Conservation (phyloP, 495 filamentous ascomycete species). For the Cryomyces minteri region DNA sequence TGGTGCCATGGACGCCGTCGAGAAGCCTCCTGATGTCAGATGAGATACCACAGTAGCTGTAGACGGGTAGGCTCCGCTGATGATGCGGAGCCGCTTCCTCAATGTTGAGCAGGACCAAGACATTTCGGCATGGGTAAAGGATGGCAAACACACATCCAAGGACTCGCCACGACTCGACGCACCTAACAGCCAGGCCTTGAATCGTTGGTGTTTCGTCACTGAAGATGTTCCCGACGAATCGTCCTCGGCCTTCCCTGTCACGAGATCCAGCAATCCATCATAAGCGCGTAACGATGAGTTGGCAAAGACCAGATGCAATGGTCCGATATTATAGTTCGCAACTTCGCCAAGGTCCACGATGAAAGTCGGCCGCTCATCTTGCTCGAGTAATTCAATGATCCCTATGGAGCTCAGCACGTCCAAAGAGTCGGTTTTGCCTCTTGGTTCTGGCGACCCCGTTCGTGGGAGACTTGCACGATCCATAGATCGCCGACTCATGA, state of each 20-base stretch:
- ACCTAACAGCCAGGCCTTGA: conserved; percentile 44
- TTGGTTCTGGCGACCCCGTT: conserved; percentile 21
- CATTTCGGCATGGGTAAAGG: conserved; percentile 33
- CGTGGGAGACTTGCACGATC: conserved; percentile 9
- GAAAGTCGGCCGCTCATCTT: conserved; percentile 49
- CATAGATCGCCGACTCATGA: conserved; percentile 1
- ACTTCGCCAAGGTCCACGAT: conserved; percentile 41
- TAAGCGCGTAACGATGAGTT: conserved; percentile 37
- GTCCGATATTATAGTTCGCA: conserved; percentile 29
- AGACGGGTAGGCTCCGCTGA: conserved; percentile 26
- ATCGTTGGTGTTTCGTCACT: conserved; percentile 24
- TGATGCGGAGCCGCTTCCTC: conserved; percentile 39
- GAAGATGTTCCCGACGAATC: conserved; percentile 17
- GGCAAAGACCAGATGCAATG: conserved; percentile 35
- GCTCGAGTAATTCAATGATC: conserved; percentile 44
- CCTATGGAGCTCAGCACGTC: conserved; percentile 37
- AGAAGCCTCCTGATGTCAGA: background rate
- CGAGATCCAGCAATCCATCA: conserved; percentile 26
- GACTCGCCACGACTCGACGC: conserved; percentile 27
- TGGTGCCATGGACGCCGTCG: too few relatives aligned
- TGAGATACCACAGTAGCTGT: background rate
- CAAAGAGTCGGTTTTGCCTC: conserved; percentile 19
- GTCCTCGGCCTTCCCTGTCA: conserved; percentile 26
- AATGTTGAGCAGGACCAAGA: conserved; percentile 47
- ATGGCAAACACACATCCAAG: conserved; percentile 26